A percentile compares a stretch with the other conserved stretches of the same genome.
These are phyloP conservation scores for Didymella arachidicola DNA, from an alignment of 2,329 filamentous ascomycete genomes.

Conservation along the genomic window DNA sequence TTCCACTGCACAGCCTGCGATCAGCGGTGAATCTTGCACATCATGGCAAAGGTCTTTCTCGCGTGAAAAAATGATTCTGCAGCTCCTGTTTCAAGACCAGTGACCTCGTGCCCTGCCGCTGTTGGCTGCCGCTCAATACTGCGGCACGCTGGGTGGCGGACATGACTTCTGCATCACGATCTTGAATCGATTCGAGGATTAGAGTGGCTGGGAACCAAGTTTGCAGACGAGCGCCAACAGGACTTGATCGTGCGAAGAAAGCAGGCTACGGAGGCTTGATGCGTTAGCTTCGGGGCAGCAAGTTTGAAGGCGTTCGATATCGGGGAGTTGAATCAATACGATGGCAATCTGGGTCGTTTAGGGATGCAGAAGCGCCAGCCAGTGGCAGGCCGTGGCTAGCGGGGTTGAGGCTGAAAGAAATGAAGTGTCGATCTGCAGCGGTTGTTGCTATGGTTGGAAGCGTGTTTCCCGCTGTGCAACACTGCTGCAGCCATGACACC, in stretches of 20 bases:
- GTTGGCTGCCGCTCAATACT: neutral
- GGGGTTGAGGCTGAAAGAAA: slow-evolving; percentile 18
- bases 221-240: slow-evolving; percentile 2
- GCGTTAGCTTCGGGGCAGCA: slow-evolving; percentile 4
- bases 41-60: neutral
- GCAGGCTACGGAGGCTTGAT: slow-evolving; percentile 6
- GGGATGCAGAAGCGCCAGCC: neutral
- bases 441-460: neutral
- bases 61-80: neutral
- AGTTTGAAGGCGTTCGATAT: neutral
- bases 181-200: neutral
- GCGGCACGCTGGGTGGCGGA: neutral
- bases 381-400: slow-evolving; percentile 6
- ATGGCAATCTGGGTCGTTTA: slow-evolving; percentile 1
- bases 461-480: neutral
- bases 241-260: slow-evolving; percentile 4
- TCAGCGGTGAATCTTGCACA: slow-evolving; percentile 5
- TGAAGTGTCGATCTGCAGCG: slow-evolving; percentile 6
- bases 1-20: slow-evolving; percentile 3
- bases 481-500: neutral
- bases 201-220: slow-evolving; percentile 3
- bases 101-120: neutral
- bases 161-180: slow-evolving; percentile 8
- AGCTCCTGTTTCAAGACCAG: neutral
- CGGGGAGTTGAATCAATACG: neutral